These are phyloP conservation scores for Metarhizium album DNA, from an alignment of 2,329 filamentous ascomycete genomes.

Conservation along the genomic window DNA sequence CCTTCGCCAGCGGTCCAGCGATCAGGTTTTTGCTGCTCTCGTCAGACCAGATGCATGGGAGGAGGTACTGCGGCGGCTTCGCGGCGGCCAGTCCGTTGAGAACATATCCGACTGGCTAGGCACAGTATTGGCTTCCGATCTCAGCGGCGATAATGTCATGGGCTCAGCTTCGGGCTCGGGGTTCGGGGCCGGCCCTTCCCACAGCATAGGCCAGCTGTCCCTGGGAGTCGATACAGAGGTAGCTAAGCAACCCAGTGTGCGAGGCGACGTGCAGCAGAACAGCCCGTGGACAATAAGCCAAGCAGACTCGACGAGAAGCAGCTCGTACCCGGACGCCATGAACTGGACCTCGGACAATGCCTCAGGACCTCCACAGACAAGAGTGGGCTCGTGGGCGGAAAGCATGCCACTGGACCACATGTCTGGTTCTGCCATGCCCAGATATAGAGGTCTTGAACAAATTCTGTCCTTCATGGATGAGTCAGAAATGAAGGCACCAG, in stretches of 20 bases:
- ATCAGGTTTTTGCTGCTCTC: constrained; percentile 45
- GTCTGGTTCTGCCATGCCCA: constrained; percentile 19
- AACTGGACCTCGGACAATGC: constrained; percentile 31
- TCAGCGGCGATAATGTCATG: constrained; percentile 8
- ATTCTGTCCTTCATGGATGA: constrained; percentile 35
- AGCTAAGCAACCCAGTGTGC: constrained; percentile 17
- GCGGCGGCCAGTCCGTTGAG: constrained; percentile 42
- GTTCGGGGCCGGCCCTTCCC: constrained; percentile 9
- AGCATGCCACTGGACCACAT: constrained; percentile 24
- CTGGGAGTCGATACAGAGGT: constrained; percentile 19
- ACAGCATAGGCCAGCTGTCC: constrained; percentile 13
- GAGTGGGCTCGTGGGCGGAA: constrained; percentile 41
- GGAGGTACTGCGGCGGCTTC: constrained; percentile 42
- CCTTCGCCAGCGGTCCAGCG: constrained; percentile 41
- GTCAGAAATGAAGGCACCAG: constrained; percentile 31
- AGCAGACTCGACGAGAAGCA: constrained; percentile 33
- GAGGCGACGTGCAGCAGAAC: constrained; percentile 29
- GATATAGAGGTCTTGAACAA: constrained; percentile 34
- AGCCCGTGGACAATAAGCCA: constrained; percentile 42
- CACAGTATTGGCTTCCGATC: not conserved
- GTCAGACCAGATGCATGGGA: constrained; percentile 39
- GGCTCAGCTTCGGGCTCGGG: constrained; percentile 15
- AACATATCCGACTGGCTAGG: constrained; percentile 45
- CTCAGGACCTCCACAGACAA: constrained; percentile 29
- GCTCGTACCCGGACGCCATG: constrained; percentile 35